Evolutionary conservation across 1,139 yeast genomes (phyloP), one percentile per base, ranked within the genome.

Genomic region (Nadsonia starkeyi-henricii): DNA sequence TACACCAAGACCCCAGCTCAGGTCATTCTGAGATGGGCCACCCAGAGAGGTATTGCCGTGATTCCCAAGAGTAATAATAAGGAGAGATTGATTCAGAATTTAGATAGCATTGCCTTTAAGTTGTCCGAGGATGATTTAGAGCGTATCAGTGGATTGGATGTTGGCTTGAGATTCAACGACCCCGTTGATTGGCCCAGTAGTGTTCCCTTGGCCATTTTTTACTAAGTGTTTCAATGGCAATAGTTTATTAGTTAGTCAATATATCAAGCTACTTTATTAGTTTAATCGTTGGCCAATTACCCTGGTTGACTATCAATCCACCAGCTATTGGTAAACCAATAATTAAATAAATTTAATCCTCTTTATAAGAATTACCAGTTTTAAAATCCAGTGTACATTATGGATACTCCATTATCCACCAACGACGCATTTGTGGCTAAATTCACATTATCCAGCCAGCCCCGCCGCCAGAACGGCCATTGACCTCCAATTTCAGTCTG

Each of bases 91-190:
- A 71, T 63, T 47, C 67, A 73, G 52, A 83, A 83, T 66, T 66
- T 77, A 51, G 61, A 73, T 52, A 74, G 79, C 55, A 75, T 75
- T 57, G 76, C 73, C 57, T 79, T 79, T 56, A 73, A 76, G 49
- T 72, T 77, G 59, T 57, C 77, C 44, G 62, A 70, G 47, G 70
- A 62, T 5, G 79, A 77, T 53, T 57, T 78, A 48, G 66, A 58
- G 50, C 48, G 48, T 66, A 72, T 60, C 62, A 66, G 62, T 33
- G 65, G 65, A 45, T 74, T 86, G 63, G 84, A 88, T 65, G 73
- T 70, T 55, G 73, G 74, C 58, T 71, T 85, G 57, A 78, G 96
- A 69, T 85, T 86, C 71, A 86, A 86, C 65, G 85, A 86, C 63
- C 94, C 96, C 53, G 79, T 80, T 76, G 77, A 71, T 58, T 84